Conservation (phyloP, 495 filamentous ascomycete genomes). For the Sphaerosporella brunnea region DNA sequence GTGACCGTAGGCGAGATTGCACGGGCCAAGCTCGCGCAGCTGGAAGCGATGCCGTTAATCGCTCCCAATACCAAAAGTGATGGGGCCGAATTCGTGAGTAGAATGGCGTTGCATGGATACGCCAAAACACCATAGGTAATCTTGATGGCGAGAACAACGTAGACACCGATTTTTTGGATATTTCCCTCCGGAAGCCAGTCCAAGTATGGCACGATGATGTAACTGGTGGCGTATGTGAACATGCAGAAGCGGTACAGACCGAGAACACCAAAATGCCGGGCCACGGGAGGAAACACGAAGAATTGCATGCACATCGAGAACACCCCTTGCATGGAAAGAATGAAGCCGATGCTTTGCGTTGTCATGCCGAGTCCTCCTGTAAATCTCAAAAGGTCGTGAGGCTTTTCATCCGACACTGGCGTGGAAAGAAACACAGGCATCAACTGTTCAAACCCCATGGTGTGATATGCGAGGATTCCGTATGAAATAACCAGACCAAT, state of each 20-base stretch:
- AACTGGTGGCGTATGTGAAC: conserved; percentile 69
- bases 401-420: conserved; percentile 32
- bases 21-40: conserved; percentile 68
- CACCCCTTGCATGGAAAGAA: conserved; percentile 75
- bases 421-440: conserved; percentile 85
- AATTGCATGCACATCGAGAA: conserved; percentile 74
- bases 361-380: conserved; percentile 66
- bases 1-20: conserved; percentile 79
- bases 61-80: conserved; percentile 63
- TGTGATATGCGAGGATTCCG: conserved; percentile 87
- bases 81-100: conserved; percentile 69
- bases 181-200: conserved; percentile 56
- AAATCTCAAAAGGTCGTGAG: conserved; percentile 55
- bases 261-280: conserved; percentile 52
- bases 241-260: conserved; percentile 64
- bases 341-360: conserved; percentile 66
- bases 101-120: conserved; percentile 70
- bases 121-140: conserved; percentile 70
- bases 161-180: conserved; percentile 49
- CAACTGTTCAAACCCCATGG: conserved; percentile 84
- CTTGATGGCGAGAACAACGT: conserved; percentile 63
- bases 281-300: conserved; percentile 61
- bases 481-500: conserved; percentile 70
- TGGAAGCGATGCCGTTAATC: conserved; percentile 85
- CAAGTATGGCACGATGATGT: conserved; percentile 75